Evolutionary conservation across 768 basidiomycete genomes (phyloP), one percentile per base, ranked within the genome.

Genomic region (Mycena vitilis): DNA sequence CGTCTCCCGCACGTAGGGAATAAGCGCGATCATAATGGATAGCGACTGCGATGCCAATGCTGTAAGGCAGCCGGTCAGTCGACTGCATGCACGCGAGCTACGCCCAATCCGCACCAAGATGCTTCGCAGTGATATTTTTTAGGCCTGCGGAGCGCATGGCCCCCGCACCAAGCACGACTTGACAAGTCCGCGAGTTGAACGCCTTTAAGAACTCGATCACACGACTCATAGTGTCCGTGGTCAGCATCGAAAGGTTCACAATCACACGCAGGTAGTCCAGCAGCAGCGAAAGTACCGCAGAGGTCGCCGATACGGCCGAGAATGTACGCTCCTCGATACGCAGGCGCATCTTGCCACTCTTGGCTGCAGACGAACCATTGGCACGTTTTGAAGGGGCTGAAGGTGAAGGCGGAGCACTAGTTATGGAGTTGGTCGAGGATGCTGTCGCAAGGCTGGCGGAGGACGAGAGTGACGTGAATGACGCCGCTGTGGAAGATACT

Each of bases 81-180:
- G 49, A 49, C 44, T 51, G 44, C 65, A 63, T 59, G 66, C 34
- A 38, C 34, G 60, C 37, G 61, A 52, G 53, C 60, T 62, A 59
- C 18, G 63, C 68, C 7, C 20, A 60, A 66, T 67, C 75, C 87
- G 68, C 70, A 94, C 95, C 96, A 25, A 99, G 86, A 83, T 99
- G 97, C 78, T 95, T 98, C 47, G 98, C 98, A 0, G 98, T 98
- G 76, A 99, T 99, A 77, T 99, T 97, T 81, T 95, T 98, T 74
- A 99, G 81, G 8, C 98, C 98, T 22, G 98, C 98, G 20, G 95
- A 96, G 49, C 96, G 86, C 96, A 99, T 98, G n/a, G 98, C 98
- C 16, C 98, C 98, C 11, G 98, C 98, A 4, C 98, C 98, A 11
- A 99, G 85, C 0, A 99, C 98, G 52, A 99, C 96, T 78, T 99